phyloP scores from a whole-genome alignment of 1,139 yeast species.

The Debaryomyces robertsiae region DNA sequence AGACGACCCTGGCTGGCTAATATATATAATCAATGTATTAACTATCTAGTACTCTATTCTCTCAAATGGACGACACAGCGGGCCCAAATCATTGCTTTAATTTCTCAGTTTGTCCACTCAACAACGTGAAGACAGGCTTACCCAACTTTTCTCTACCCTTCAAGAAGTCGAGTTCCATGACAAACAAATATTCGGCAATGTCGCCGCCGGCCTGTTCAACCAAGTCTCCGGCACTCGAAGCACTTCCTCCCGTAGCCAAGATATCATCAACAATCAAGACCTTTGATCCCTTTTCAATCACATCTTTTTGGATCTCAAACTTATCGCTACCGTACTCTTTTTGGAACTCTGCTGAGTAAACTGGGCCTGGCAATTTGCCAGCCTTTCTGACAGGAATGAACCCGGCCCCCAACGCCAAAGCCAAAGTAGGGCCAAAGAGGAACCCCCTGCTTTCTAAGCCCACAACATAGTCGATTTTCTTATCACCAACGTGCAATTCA shows the following conservation, averaged over 20 bases:
- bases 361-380: conserved; percentile 92
- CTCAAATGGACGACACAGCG: not conserved
- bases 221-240: conserved; percentile 89
- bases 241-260: conserved; percentile 98
- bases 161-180: conserved; percentile 92
- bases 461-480: conserved; percentile 81
- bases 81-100: conserved; percentile 12
- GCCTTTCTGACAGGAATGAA: conserved; percentile 94
- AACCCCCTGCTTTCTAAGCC: conserved; percentile 98
- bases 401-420: conserved; percentile 84
- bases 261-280: conserved; percentile 93
- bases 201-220: conserved; percentile 66
- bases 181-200: conserved; percentile 78
- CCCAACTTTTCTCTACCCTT: conserved; percentile 88
- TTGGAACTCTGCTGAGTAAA: conserved; percentile 68
- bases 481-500: conserved; percentile 67
- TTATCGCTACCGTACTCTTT: conserved; percentile 93
- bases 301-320: conserved; percentile 85
- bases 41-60: conserved; percentile 2
- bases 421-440: conserved; percentile 92
- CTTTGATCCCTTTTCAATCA: conserved; percentile 77
- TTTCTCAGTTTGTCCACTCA: conserved; percentile 76
- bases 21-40: no score
- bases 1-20: no score
- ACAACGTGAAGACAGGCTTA: conserved; percentile 84